Conservation (phyloP, 106 monocot genomes). For the Vanilla planifolia region DNA sequence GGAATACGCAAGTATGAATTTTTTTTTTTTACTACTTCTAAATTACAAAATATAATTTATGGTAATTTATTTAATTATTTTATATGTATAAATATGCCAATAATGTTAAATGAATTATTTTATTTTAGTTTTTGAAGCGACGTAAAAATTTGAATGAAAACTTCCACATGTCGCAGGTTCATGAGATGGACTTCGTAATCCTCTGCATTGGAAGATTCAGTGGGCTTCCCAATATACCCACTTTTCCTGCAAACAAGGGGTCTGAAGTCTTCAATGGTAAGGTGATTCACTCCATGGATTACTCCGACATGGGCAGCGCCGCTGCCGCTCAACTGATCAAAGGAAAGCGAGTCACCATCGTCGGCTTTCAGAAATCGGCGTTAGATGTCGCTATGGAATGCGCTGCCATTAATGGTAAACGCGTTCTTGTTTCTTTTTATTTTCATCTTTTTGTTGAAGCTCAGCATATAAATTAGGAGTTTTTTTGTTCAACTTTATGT, state of each 20-base stretch:
- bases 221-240: slow-evolving; percentile 42
- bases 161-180: slow-evolving; percentile 17
- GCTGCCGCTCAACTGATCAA: slow-evolving; percentile 21
- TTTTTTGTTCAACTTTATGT: background rate
- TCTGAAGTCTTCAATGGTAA: slow-evolving; percentile 47
- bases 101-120: no score
- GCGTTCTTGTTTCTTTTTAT: background rate
- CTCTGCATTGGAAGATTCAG: slow-evolving; percentile 56
- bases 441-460: background rate
- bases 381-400: slow-evolving; percentile 53
- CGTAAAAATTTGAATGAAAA: no score
- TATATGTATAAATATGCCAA: no score
- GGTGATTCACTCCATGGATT: slow-evolving; percentile 60
- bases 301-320: slow-evolving; percentile 29
- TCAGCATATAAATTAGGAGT: background rate
- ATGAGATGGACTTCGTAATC: slow-evolving; percentile 40
- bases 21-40: background rate
- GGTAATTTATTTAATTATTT: background rate
- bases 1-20: no score
- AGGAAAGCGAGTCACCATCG: slow-evolving; percentile 45
- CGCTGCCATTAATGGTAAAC: slow-evolving; percentile 40
- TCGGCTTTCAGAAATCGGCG: slow-evolving; percentile 51
- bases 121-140: background rate
- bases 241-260: slow-evolving; percentile 39
- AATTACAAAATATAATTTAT: background rate